Base-by-base conservation (phyloP, 805 yeast species). In the Priceomyces haplophilus region DNA sequence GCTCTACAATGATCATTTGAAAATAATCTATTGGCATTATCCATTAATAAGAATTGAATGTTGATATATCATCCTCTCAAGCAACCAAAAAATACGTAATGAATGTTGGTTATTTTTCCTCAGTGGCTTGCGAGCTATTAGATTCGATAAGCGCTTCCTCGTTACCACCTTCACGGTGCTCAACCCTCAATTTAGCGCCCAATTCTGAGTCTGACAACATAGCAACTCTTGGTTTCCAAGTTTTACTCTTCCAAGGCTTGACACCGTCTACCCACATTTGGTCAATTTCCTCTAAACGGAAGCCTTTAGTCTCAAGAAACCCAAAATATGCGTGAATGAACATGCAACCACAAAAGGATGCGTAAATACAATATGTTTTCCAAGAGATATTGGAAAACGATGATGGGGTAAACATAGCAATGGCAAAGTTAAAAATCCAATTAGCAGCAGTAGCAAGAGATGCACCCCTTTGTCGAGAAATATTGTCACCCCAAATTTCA, bases 391-490 rank as follows among this genome's bases (percentile, higher is more conserved):
- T 75, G 39, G 62, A 60, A 58, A 78, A 75, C 1, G 78, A 69
- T 5, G 68, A 54, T 7, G 89, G 88, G 7, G 82, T 75, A 56
- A 75, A 77, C 80, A 76, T 76, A 41, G 79, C 84, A 55, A 80
- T 72, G 13, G 82, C 80, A 49, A 79, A 80, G 65, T 80, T 81
- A 53, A 73, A 73, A 40, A 76, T 56, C 87, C 87, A 82, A 69
- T 82, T 80, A 34, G 82, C 76, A 47, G 83, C 71, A 2, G 85
- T 79, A 11, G 81, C 71, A n/a, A 82, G 72, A 29, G 83, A 83
- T 44, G 81, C 72, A 37, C 85, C 81, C 67, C 87, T 76, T 50
- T 79, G 76, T 63, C 82, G 72, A 37, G 77, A 67, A 34, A 78
- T 67, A 40, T 61, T 59, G 52, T 64, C 67, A 37, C 69, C 69